phyloP scores from a whole-genome alignment of 2,329 filamentous ascomycete species.

The Bipolaris cookei region DNA sequence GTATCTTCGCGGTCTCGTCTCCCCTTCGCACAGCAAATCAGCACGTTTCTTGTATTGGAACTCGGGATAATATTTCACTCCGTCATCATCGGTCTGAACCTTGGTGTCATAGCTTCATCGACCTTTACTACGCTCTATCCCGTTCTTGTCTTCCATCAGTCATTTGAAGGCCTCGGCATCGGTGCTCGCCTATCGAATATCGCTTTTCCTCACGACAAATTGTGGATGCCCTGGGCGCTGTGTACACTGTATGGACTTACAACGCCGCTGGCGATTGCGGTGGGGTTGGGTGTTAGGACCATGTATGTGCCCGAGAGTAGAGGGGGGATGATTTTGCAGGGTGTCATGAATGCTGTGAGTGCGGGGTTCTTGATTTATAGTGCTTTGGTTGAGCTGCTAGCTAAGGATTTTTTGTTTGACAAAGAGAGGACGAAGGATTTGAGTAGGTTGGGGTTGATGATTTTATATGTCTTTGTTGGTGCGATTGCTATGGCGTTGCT shows the following conservation, averaged over 20 bases:
- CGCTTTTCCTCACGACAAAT: neutral
- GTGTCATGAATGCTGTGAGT: constrained; percentile 9
- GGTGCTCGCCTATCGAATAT: constrained; percentile 9
- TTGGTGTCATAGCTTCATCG: constrained; percentile 6
- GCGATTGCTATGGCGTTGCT: constrained; percentile 7
- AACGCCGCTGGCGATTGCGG: constrained; percentile 3
- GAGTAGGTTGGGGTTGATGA: neutral
- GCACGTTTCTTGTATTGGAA: constrained; percentile 10
- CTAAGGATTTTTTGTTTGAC: constrained; percentile 11
- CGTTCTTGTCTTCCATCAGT: constrained; percentile 8
- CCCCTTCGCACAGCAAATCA: constrained; percentile 6
- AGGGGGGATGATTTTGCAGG: constrained; percentile 3
- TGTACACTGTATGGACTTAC: constrained; percentile 6
- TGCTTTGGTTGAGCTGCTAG: constrained; percentile 8
- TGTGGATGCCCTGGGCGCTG: constrained; percentile 10
- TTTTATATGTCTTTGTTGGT: constrained; percentile 8
- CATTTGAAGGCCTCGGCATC: constrained; percentile 6
- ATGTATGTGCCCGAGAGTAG: constrained; percentile 8
- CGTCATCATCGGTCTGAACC: constrained; percentile 10
- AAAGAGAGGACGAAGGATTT: constrained; percentile 6
- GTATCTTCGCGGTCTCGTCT: neutral
- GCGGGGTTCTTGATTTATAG: constrained; percentile 9
- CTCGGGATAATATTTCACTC: constrained; percentile 11
- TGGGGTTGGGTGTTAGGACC: constrained; percentile 4
- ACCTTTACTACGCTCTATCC: constrained; percentile 6